A percentile compares a stretch with the other conserved stretches of the same genome.
These are phyloP conservation scores for Yarrowia hollandica DNA, from an alignment of 805 yeast species.

Conservation along the genomic window DNA sequence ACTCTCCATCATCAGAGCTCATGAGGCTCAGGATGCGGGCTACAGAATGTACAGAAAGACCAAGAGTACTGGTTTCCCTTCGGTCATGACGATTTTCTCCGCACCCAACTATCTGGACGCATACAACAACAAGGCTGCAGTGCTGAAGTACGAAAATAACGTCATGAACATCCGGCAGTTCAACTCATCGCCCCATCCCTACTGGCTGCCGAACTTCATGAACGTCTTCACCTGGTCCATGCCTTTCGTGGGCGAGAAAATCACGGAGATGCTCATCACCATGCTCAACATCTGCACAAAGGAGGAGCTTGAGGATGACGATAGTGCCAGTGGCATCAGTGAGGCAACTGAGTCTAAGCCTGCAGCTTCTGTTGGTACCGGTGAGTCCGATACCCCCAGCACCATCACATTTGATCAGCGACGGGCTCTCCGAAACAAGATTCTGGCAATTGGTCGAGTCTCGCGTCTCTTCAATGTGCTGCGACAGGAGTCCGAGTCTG, in stretches of 20 bases:
- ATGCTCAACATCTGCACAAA: constrained; percentile 92
- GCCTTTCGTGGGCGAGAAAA: constrained; percentile 96
- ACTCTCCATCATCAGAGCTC: constrained; percentile 84
- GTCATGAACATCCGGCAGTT: constrained; percentile 96
- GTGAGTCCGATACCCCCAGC: not conserved
- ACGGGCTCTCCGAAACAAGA: constrained; percentile 75
- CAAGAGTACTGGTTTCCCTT: constrained; percentile 38
- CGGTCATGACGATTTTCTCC: constrained; percentile 83
- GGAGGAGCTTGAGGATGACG: constrained; percentile 79
- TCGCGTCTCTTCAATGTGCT: constrained; percentile 87
- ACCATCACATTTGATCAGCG: constrained; percentile 31
- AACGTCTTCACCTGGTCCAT: constrained; percentile 97
- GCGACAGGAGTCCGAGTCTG: constrained; percentile 84
- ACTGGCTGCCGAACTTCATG: constrained; percentile 95
- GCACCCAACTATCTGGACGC: constrained; percentile 98
- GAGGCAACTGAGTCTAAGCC: constrained; percentile 6
- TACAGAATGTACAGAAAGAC: constrained; percentile 86
- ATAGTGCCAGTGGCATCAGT: constrained; percentile 29
- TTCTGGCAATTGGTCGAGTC: constrained; percentile 93
- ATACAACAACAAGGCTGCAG: constrained; percentile 89
- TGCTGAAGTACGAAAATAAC: constrained; percentile 83
- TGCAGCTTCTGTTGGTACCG: not conserved
- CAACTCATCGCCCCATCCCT: constrained; percentile 90
- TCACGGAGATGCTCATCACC: constrained; percentile 87
- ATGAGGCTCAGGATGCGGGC: constrained; percentile 92